Evolutionary conservation across 441 rosid species (phyloP).

Genomic region (Aleurites moluccanus): DNA sequence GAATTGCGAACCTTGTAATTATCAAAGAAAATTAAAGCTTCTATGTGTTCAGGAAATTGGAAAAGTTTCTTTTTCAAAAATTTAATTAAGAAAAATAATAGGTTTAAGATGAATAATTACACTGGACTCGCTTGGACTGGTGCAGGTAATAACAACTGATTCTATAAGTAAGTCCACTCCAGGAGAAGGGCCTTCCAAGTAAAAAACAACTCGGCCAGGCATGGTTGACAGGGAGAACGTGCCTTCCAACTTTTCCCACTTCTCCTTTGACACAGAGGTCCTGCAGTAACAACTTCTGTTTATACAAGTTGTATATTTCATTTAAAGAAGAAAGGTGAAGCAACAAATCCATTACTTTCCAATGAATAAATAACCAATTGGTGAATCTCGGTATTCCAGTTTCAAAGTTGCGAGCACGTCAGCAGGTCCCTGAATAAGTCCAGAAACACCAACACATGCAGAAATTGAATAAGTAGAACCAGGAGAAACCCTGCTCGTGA

Average conservation of each 20-base stretch:
- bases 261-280: constrained; percentile 55
- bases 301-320: constrained; percentile 9
- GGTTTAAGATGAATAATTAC: constrained; percentile 33
- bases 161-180: constrained; percentile 74
- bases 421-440: constrained; percentile 47
- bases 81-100: neutral
- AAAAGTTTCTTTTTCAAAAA: neutral
- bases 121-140: constrained; percentile 35
- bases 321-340: constrained; percentile 21
- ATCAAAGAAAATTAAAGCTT: neutral
- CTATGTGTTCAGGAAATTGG: neutral
- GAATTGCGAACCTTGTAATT: neutral
- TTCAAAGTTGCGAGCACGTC: constrained; percentile 77
- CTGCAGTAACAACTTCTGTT: constrained; percentile 38
- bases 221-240: constrained; percentile 60
- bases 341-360: constrained; percentile 64
- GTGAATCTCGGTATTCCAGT: constrained; percentile 48
- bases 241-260: constrained; percentile 78
- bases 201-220: constrained; percentile 66
- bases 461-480: constrained; percentile 58
- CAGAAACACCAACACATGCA: constrained; percentile 71
- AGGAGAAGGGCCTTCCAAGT: constrained; percentile 88
- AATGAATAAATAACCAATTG: constrained; percentile 50
- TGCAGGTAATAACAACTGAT: constrained; percentile 56
- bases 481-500: constrained; percentile 60